Base-by-base conservation (phyloP, 495 filamentous ascomycete species). In the Stereocaulon alpinum region DNA sequence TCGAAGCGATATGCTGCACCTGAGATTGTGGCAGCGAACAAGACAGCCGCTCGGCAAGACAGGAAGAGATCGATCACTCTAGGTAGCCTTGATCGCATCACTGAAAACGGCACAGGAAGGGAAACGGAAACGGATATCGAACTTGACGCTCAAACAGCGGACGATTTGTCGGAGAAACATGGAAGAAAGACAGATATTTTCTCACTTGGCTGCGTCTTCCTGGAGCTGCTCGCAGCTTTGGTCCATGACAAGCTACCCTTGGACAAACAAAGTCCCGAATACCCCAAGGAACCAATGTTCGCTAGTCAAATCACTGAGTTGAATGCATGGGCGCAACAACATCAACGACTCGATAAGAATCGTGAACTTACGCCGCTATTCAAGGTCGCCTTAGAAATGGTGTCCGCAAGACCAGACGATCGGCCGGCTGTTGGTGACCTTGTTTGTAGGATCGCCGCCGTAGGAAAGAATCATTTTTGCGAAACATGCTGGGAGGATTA, bases 1-100 rank as follows among this genome's bases (percentile, higher is more conserved):
- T 64, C 63, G 15, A 30, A 27, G 27, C 63, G 59, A n/a, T 62
- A 64, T 27, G 59, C 63, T 29, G 43, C 63, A 6, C 59, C 59
- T 37, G 63, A 62, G 20, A 18, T 62, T 18, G 48, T 62, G 29
- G 55, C 48, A 5, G 29, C 24, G 48, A 34, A 18, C 9, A 34
- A 30, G 9, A 34, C 10, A 2, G 27, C 2, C 15, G 15, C 7
- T 3, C 0, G 18, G n/a, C 2, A 7, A 15, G 29, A 20, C 2
- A 34, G 11, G 11, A 12, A 9, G 11, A 12, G 5, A 9, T 3
- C 30, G 4, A 34, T 6, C 6, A 7, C 32, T 0, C 3, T 18
- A 0, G 18, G 29, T 6, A 51, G 3, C 9, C 48, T 51, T 1
- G n/a, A 34, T 34, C 27, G 6, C 2, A 51, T 51, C 5, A 6